A percentile compares a stretch with the other conserved stretches of the same genome.
phyloP scores from a whole-genome alignment of 192 early-diverging fungal species.

The Coemansia javaensis region DNA sequence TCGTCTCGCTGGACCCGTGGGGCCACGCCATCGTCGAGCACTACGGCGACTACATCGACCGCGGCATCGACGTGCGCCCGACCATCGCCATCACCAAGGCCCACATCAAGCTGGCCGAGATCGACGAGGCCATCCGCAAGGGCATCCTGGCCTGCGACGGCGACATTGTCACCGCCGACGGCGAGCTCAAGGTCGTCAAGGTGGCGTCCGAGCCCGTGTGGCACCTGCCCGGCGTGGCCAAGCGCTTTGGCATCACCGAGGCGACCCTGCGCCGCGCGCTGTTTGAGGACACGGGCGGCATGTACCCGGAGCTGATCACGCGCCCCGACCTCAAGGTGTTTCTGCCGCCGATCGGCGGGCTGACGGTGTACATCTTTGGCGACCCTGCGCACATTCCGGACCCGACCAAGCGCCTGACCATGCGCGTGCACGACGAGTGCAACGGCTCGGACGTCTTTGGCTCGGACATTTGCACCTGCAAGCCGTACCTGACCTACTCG shows the following conservation, averaged over 20 bases:
- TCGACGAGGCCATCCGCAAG: conserved; percentile 65
- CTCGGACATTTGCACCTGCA: conserved; percentile 81
- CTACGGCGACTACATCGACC: conserved; percentile 57
- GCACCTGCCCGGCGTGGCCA: conserved; percentile 89
- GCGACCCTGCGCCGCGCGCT: conserved; percentile 74
- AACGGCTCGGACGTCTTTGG: conserved; percentile 89
- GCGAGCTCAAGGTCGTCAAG: conserved; percentile 85
- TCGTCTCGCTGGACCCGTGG: conserved; percentile 92
- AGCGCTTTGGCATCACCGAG: conserved; percentile 82
- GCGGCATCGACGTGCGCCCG: conserved; percentile 79
- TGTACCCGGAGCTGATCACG: conserved; percentile 93
- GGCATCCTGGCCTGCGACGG: conserved; percentile 72
- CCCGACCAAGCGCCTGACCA: conserved; percentile 73
- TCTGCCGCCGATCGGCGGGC: conserved; percentile 87
- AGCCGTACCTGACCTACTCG: conserved; percentile 78
- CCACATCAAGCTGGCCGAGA: conserved; percentile 92
- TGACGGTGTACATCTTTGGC: conserved; percentile 93
- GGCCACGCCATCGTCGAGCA: conserved; percentile 71
- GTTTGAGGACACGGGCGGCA: conserved; percentile 90
- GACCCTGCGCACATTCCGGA: conserved; percentile 75
- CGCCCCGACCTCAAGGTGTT: conserved; percentile 91
- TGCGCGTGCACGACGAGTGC: conserved; percentile 93
- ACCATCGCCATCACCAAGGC: conserved; percentile 90
- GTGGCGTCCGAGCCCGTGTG: conserved; percentile 94
- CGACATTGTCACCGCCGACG: conserved; percentile 70